Evolutionary conservation across 192 early-diverging fungal genomes (phyloP), one percentile per base, ranked within the genome.

Genomic region (Entomortierella beljakovae): DNA sequence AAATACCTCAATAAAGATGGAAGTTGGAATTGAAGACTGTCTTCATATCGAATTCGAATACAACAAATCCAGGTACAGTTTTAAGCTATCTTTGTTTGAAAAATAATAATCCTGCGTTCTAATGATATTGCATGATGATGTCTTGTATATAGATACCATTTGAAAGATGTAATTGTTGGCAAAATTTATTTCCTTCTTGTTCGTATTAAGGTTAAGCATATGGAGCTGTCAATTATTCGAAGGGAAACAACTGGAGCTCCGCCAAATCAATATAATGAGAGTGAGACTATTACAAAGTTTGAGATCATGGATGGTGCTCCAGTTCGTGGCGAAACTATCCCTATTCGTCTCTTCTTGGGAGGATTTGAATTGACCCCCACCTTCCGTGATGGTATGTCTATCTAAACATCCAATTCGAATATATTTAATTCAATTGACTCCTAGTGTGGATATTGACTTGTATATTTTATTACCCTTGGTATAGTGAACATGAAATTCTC

Each of bases 301-400:
- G 98, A 99, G 80, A 99, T 99, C 71, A 99, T 99, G 98, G 98
- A 99, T 80, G 98, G 98, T 15, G 97, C 97, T 40, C 97, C 98
- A 28, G 97, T 97, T 22, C 89, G 91, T 74, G 94, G 94, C 16
- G 98, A 99, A 80, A 97, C 95, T 8, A 98, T 99, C 69, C 98
- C 98, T 34, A 99, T 99, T 71, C 94, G 98, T 33, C 84, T 99
- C 43, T 99, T 98, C 81, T 86, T 99, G 46, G 92, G 93, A 55
- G 98, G 97, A 1, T 99, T 98, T 69, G 98, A 99, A 62, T 84
- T 99, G 64, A 99, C 97, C 4, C 98, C 98, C n/a, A 99, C 98
- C 25, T 99, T 95, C 85, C 88, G 96, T 53, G 94, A 97, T 50
- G 70, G 70, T 72, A 72, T 32, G 50, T 56, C 32, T 34, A 11